Conservation (phyloP, 2,329 filamentous ascomycete species). For the Volutella citrinella region DNA sequence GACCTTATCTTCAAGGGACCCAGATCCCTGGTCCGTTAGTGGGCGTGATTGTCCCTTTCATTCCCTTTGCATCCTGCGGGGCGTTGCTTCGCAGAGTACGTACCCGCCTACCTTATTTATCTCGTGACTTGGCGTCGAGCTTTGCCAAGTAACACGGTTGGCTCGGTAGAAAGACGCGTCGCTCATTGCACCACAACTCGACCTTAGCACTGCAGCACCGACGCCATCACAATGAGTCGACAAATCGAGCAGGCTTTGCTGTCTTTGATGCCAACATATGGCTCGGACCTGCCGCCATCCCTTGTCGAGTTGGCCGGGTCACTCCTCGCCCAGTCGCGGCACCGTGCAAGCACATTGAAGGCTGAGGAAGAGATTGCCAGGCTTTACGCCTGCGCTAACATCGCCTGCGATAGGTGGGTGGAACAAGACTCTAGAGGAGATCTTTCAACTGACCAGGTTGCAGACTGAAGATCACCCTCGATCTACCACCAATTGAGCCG, state of each 20-base stretch:
- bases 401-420: conserved; percentile 81
- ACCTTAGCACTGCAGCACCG: background rate
- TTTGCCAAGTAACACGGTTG: no score
- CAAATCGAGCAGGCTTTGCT: conserved; percentile 70
- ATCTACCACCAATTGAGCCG: conserved; percentile 73
- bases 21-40: no score
- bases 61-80: no score
- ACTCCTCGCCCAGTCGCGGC: conserved; percentile 76
- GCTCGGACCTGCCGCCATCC: conserved; percentile 62
- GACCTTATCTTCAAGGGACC: no score
- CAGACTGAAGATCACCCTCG: conserved; percentile 71
- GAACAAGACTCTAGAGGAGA: no score
- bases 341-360: conserved; percentile 73
- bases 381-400: conserved; percentile 78
- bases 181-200: no score
- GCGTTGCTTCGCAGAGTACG: no score
- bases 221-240: conserved; percentile 59
- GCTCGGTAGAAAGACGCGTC: no score
- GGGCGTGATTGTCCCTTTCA: no score
- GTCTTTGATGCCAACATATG: conserved; percentile 72
- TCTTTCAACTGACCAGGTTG: no score
- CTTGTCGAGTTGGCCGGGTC: conserved; percentile 70
- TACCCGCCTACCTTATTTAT: no score
- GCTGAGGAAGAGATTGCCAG: conserved; percentile 86
- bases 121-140: background rate